phyloP scores from a whole-genome alignment of 176 grass and related monocot species.

The Bromus sterilis region DNA sequence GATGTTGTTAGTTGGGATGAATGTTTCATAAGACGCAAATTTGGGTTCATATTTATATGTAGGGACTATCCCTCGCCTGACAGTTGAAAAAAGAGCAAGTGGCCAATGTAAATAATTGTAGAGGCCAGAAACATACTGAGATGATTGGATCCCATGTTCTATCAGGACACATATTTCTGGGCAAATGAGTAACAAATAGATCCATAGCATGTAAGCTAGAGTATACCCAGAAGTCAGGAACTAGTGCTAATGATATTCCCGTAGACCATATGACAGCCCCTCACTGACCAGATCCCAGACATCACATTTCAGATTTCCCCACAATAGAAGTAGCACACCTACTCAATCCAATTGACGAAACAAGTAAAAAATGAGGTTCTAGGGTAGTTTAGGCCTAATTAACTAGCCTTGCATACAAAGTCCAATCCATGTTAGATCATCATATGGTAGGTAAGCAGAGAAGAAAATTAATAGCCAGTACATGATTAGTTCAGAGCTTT shows the following conservation, averaged over 20 bases:
- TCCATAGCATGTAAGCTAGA: not conserved
- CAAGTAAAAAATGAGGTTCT: not conserved
- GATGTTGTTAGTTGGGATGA: not conserved
- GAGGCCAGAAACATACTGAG: not conserved
- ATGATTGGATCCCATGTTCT: not conserved
- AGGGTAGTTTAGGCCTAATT: not conserved
- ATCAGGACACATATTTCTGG: not conserved
- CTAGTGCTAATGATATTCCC: not conserved
- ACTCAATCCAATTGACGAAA: not conserved
- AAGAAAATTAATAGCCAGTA: not conserved
- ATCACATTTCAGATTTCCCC: not conserved
- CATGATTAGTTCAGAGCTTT: not conserved
- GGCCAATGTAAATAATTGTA: not conserved
- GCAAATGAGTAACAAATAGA: not conserved
- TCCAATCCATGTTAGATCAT: conserved; percentile 20
- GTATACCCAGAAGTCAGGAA: not conserved
- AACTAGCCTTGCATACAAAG: not conserved
- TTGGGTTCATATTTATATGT: not conserved
- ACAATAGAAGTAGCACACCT: not conserved
- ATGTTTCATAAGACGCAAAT: not conserved
- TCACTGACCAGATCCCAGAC: not conserved
- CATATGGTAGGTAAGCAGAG: conserved; percentile 17
- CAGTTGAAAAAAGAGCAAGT: not conserved
- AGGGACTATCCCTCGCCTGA: not conserved
- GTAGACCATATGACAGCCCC: not conserved